Percentiles rank a stretch among this genome's conserved stretches.
These are phyloP conservation scores for Aspergillus hancockii DNA, from an alignment of 495 filamentous ascomycete genomes.

Conservation along the genomic window DNA sequence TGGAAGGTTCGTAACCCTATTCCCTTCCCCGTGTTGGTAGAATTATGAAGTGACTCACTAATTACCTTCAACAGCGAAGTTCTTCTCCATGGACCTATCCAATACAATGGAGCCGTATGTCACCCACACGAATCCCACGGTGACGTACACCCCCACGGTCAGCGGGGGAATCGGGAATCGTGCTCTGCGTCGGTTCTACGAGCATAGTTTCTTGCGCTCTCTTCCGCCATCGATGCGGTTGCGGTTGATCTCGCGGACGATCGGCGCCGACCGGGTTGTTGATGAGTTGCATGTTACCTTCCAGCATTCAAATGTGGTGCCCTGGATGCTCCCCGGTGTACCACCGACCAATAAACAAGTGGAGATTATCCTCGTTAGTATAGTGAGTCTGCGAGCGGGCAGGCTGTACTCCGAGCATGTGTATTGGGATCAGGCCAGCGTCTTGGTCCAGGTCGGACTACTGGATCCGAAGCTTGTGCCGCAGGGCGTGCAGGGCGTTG, in stretches of 20 bases:
- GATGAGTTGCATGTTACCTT: conserved; percentile 63
- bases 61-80: conserved; percentile 36
- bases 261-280: conserved; percentile 60
- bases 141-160: conserved; percentile 58
- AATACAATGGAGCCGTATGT: conserved; percentile 57
- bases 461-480: conserved; percentile 64
- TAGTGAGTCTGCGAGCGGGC: conserved; percentile 73
- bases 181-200: conserved; percentile 71
- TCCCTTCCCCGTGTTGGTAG: not conserved
- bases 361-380: conserved; percentile 70
- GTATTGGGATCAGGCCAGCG: conserved; percentile 85
- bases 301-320: conserved; percentile 69
- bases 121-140: conserved; percentile 48
- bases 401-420: conserved; percentile 80
- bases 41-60: not conserved
- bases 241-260: conserved; percentile 70
- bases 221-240: conserved; percentile 68
- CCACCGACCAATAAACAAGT: conserved; percentile 68
- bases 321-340: conserved; percentile 81
- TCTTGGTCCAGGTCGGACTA: conserved; percentile 75
- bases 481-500: conserved; percentile 46
- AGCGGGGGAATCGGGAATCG: conserved; percentile 74
- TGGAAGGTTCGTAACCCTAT: conserved; percentile 45
- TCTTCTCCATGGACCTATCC: conserved; percentile 43
- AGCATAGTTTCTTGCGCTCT: conserved; percentile 68